These are phyloP conservation scores for Pisolithus thermaeus DNA, from an alignment of 1,284 basidiomycete species.

Conservation along the genomic window DNA sequence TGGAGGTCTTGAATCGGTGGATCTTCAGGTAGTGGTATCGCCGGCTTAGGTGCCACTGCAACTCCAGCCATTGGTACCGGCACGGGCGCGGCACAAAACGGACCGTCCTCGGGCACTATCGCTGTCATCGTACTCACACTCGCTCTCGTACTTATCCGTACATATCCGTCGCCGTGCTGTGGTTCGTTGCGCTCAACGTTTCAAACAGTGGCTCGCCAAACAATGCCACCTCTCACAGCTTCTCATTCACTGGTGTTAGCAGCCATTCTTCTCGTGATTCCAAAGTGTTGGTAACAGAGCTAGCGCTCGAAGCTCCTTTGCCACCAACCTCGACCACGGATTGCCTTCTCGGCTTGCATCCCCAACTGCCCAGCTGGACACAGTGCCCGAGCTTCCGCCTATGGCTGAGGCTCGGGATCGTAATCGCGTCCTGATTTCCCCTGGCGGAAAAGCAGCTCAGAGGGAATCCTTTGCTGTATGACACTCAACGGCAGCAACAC, in stretches of 20 bases:
- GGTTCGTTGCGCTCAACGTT: constrained; percentile 24
- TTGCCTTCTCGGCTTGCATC: constrained; percentile 14
- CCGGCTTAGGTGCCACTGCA: constrained; percentile 1
- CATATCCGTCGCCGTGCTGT: constrained; percentile 29
- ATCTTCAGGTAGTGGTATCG: background rate
- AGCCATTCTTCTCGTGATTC: constrained; percentile 1
- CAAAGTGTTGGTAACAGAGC: constrained; percentile 1
- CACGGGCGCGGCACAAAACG: constrained; percentile 6
- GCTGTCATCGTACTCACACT: constrained; percentile 20
- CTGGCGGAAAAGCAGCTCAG: constrained; percentile 17
- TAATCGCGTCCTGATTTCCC: constrained; percentile 16
- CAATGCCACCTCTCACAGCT: constrained; percentile 1
- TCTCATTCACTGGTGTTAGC: constrained; percentile 2
- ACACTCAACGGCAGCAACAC: constrained; percentile 28
- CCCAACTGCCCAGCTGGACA: constrained; percentile 6
- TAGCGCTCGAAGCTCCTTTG: constrained; percentile 41
- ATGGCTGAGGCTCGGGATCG: constrained; percentile 43
- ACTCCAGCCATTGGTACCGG: constrained; percentile 3
- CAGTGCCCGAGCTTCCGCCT: constrained; percentile 32
- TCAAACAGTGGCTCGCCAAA: constrained; percentile 23
- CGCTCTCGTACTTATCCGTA: constrained; percentile 17
- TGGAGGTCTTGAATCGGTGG: background rate
- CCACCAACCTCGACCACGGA: constrained; percentile 37
- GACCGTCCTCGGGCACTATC: constrained; percentile 23
- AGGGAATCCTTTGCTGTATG: constrained; percentile 34